Base-by-base conservation (phyloP, 2,329 filamentous ascomycete genomes). In the Arachnomyces sp. region DNA sequence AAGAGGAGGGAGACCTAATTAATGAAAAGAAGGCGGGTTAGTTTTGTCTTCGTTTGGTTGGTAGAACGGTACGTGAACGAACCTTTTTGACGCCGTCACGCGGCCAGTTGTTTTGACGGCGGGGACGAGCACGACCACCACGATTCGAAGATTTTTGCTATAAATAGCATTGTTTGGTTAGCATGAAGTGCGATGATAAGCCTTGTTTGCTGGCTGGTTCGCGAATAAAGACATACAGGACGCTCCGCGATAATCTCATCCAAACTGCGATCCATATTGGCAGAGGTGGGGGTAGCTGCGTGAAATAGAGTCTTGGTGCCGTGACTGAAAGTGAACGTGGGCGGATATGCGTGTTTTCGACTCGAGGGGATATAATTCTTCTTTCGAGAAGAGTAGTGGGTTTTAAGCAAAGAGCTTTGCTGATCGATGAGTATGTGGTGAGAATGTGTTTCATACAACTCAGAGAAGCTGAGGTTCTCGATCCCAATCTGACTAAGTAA, bases 71-170 rank as follows among this genome's bases (percentile, higher is more conserved):
- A 39, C 31, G 39, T 35, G 36, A 30, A 44, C 57, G 34, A 63
- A 90, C 87, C 87, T 93, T 93, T 88, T 82, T 89, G 62, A 90
- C 77, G 67, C 86, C 86, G 68, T 92, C 86, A 68, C 85, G 82
- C 57, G 84, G 83, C 54, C 75, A 82, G 34, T 72, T 71, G 58
- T 66, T 60, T 43, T 65, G 61, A 49, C 69, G 63, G 52, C 68
- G 66, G 49, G 54, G 55, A 36, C 50, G 48, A 36, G 44, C 43
- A 34, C 62, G 61, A 48, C 61, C 59, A 49, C 63, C 59, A 49
- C 63, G 56, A 33, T 48, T 43, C 38, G 46, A 42, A 33, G 47
- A 44, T 44, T 46, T 44, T 50, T 53, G 18, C 18, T 37, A 28
- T 12, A 44, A 36, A 21, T 39, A 8, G 8, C 13, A 11, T 9